Percentiles rank a stretch among this genome's conserved stretches.
These are phyloP conservation scores for Phaeotremella fagi DNA, from an alignment of 768 basidiomycete species.

Conservation along the genomic window DNA sequence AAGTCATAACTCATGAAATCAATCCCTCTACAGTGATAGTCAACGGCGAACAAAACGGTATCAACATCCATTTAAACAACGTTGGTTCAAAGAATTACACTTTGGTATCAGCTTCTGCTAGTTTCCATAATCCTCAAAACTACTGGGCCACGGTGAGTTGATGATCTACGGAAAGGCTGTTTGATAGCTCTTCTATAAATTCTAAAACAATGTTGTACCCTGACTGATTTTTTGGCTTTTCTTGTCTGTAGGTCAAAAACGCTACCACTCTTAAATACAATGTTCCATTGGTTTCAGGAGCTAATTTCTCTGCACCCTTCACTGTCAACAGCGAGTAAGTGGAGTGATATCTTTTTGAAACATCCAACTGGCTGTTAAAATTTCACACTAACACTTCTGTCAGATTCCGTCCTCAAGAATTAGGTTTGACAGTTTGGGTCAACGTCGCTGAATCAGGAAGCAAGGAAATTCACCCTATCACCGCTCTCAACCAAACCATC, in stretches of 20 bases:
- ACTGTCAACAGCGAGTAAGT: conserved; percentile 43
- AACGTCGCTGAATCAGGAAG: conserved; percentile 28
- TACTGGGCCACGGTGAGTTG: conserved; percentile 43
- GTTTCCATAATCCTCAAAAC: conserved; percentile 40
- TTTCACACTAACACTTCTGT: neutral
- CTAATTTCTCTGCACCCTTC: conserved; percentile 45
- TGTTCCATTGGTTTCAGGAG: conserved; percentile 42
- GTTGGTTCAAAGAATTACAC: conserved; percentile 43
- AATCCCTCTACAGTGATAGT: conserved; percentile 29
- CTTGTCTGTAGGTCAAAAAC: conserved; percentile 44
- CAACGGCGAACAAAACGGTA: conserved; percentile 42
- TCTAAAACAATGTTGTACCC: no score
- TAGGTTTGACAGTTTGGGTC: conserved; percentile 47
- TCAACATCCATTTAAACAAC: conserved; percentile 38
- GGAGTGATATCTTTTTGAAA: neutral
- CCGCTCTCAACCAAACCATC: conserved; percentile 49
- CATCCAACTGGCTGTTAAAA: neutral
- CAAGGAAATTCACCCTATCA: conserved; percentile 33
- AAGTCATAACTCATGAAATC: neutral
- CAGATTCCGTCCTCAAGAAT: conserved; percentile 43
- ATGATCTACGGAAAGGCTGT: no score
- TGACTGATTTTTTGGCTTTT: no score
- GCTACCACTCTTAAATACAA: conserved; percentile 41
- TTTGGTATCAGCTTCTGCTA: conserved; percentile 40
- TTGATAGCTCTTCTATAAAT: no score